Evolutionary conservation across 768 basidiomycete species (phyloP), one percentile per base, ranked within the genome.

Genomic region (Mycena albidolilacea): DNA sequence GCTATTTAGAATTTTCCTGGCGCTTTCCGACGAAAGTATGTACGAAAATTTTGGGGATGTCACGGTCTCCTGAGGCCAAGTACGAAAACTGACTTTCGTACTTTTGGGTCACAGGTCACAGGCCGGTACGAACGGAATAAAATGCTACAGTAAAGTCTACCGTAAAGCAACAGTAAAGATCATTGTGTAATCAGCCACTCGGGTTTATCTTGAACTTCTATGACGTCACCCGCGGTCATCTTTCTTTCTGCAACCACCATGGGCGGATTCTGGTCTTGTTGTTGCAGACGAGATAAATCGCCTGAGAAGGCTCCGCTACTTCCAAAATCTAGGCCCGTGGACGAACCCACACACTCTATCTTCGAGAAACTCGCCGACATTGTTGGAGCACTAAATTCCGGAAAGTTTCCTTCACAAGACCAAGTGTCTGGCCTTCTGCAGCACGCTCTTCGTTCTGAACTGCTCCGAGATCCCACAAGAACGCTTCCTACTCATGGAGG

Each of bases 361-460:
- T 68, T 84, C 12, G 81, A 84, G 46, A 84, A 84, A 67, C 60
- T 82, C 10, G 79, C 79, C 39, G 84, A 85, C 66, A 74, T 80
- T n/a, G 67, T 84, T 10, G 82, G 81, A 5, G 84, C 82, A 17
- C 35, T 85, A 11, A 82, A 82, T 52, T 76, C 82, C 8, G 84
- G 85, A 23, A 85, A 85, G 64, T 71, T 86, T 8, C 85, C 85
- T 48, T 82, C 84, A 6, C 83, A 85, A 67, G 80, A 81, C 39
- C 85, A 86, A 67, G 52, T 83, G 5, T 75, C 78, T 15, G 58
- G 55, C 1, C 73, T 83, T 43, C 60, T 85, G 39, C 80, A 78
- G 58, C 63, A 52, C 4, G 57, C 80, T 0, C 70, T 84, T 55
- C 74, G 71, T 11, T 84, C 82, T 0, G 79, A 79, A 39, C 30